Evolutionary conservation across 768 basidiomycete species (phyloP).

Genomic region (Serpula lacrymans): DNA sequence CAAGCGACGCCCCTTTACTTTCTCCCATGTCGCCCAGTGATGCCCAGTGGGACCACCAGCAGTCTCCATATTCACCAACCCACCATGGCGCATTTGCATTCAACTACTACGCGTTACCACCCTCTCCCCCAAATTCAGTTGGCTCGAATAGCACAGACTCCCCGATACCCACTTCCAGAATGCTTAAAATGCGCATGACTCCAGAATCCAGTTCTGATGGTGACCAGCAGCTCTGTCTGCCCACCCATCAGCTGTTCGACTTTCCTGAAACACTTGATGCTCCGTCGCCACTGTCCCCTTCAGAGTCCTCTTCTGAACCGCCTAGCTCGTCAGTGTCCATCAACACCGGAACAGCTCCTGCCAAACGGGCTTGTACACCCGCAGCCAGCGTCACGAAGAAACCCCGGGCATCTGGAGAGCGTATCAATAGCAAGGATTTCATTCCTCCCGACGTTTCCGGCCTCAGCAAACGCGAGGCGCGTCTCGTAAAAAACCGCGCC

Average conservation of each 20-base stretch:
- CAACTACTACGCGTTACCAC: conserved; percentile 48
- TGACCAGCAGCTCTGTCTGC: conserved; percentile 53
- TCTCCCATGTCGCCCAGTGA: conserved; percentile 45
- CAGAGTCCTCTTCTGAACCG: conserved; percentile 29
- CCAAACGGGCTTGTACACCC: conserved; percentile 43
- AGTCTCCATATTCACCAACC: conserved; percentile 34
- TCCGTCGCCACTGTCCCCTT: conserved; percentile 30
- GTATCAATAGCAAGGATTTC: conserved; percentile 74
- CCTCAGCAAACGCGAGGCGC: conserved; percentile 85
- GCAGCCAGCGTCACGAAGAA: conserved; percentile 44
- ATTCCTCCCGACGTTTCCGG: conserved; percentile 86
- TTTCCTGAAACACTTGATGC: conserved; percentile 35
- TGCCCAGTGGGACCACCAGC: conserved; percentile 46
- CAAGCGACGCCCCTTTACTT: conserved; percentile 54
- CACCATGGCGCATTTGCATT: conserved; percentile 21
- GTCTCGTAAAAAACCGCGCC: conserved; percentile 88
- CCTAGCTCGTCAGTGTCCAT: conserved; percentile 31
- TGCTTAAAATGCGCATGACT: conserved; percentile 51
- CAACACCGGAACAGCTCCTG: conserved; percentile 23
- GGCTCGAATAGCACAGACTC: conserved; percentile 43
- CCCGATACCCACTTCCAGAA: conserved; percentile 39
- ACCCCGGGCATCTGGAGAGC: conserved; percentile 42
- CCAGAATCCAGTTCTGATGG: conserved; percentile 41
- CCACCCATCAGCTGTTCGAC: conserved; percentile 75
- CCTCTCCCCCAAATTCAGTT: conserved; percentile 47